A percentile compares a stretch with the other conserved stretches of the same genome.
phyloP scores from a whole-genome alignment of 2,329 filamentous ascomycete genomes.

The Trichoderma asperellum region DNA sequence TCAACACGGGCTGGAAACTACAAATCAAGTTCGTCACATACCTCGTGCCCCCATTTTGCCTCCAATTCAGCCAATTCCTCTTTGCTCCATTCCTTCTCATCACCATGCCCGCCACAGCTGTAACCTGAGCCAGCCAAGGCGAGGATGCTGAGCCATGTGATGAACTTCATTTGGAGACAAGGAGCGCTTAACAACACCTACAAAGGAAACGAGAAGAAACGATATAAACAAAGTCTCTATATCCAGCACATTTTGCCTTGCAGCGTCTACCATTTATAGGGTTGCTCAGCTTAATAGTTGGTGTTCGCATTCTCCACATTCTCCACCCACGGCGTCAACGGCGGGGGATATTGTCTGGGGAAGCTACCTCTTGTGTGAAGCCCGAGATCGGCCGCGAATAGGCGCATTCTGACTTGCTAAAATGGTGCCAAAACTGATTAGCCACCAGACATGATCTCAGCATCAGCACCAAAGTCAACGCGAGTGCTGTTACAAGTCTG shows the following conservation, averaged over 20 bases:
- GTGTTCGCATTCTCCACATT: background rate
- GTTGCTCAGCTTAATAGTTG: background rate
- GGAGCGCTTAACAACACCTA: background rate
- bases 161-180: slow-evolving; percentile 2
- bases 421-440: background rate
- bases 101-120: slow-evolving; percentile 33
- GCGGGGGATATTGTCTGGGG: slow-evolving; percentile 4
- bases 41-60: slow-evolving; percentile 62
- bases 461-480: background rate
- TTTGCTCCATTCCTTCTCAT: slow-evolving; percentile 52
- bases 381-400: slow-evolving; percentile 17
- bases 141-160: background rate
- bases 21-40: slow-evolving; percentile 38
- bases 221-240: background rate
- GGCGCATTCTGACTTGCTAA: background rate
- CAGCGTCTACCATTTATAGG: background rate
- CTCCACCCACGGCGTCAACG: slow-evolving; percentile 17
- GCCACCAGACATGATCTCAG: background rate
- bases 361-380: background rate
- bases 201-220: background rate
- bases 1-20: background rate
- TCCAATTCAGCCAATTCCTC: slow-evolving; percentile 58
- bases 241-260: background rate
- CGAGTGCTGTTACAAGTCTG: background rate
- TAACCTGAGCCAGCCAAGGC: background rate